Evolutionary conservation across 1,139 yeast species (phyloP).

Genomic region (Debaryomyces coudertii): DNA sequence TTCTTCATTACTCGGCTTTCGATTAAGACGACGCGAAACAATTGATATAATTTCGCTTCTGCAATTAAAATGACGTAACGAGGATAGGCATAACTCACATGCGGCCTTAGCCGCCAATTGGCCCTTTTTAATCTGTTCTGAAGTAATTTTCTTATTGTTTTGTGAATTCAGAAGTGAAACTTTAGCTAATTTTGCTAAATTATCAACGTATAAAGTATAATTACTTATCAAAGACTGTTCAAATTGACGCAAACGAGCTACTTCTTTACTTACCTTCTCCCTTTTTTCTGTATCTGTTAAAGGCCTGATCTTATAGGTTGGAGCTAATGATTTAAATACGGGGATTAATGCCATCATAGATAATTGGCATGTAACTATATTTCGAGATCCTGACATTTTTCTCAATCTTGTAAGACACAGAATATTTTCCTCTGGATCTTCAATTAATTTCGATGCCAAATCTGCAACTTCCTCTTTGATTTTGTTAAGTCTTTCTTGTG

Average conservation of each 20-base stretch:
- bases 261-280: conserved; percentile 82
- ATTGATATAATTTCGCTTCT: conserved; percentile 71
- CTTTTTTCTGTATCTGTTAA: conserved; percentile 78
- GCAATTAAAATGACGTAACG: conserved; percentile 79
- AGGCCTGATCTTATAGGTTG: conserved; percentile 85
- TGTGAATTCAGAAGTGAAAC: conserved; percentile 44
- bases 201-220: conserved; percentile 69
- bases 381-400: conserved; percentile 69
- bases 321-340: conserved; percentile 82
- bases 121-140: conserved; percentile 52
- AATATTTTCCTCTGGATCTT: conserved; percentile 88
- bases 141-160: conserved; percentile 40
- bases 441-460: conserved; percentile 74
- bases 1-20: conserved; percentile 47
- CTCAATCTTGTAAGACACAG: conserved; percentile 68
- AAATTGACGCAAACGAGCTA: conserved; percentile 71
- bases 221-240: conserved; percentile 76
- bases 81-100: conserved; percentile 66
- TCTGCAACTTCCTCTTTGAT: conserved; percentile 86
- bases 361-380: conserved; percentile 70
- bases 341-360: conserved; percentile 80
- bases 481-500: conserved; percentile 57
- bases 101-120: conserved; percentile 71
- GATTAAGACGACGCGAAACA: conserved; percentile 66
- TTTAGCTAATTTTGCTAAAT: conserved; percentile 48